Conservation (phyloP, 768 basidiomycete species). For the Russula compacta region DNA sequence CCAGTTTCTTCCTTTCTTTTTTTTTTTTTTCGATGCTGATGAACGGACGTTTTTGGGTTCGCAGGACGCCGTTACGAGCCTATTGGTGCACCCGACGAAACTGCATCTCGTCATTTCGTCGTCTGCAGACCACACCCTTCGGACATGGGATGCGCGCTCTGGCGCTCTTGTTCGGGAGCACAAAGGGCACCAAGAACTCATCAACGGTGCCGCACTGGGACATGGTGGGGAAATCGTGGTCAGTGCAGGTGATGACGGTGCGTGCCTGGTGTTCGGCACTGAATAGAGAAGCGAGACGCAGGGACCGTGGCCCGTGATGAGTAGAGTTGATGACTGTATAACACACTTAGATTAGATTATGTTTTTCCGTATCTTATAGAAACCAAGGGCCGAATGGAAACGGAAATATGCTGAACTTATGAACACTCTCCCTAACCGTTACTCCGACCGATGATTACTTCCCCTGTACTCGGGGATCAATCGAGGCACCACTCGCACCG, state of each 20-base stretch:
- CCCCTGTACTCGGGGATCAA: too few relatives aligned
- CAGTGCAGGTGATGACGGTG: conserved; percentile 86
- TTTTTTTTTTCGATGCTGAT: not conserved
- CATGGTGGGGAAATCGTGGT: conserved; percentile 63
- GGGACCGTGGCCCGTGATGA: not conserved
- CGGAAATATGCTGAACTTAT: not conserved
- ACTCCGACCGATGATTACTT: too few relatives aligned
- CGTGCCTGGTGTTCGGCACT: conserved; percentile 75
- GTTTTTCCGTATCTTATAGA: not conserved
- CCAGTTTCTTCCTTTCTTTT: not conserved
- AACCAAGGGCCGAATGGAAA: not conserved
- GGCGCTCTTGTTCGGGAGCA: conserved; percentile 72
- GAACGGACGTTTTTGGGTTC: not conserved
- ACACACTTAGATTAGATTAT: not conserved
- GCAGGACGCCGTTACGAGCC: conserved; percentile 80
- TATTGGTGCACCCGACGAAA: conserved; percentile 65
- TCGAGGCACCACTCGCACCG: not conserved
- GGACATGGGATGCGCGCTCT: conserved; percentile 89
- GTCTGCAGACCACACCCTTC: conserved; percentile 78
- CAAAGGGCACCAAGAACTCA: conserved; percentile 69
- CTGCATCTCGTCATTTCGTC: conserved; percentile 73
- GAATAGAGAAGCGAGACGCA: conserved; percentile 25
- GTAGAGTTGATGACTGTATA: not conserved
- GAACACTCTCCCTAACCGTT: too few relatives aligned
- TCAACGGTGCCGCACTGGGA: conserved; percentile 69